phyloP scores from a whole-genome alignment of 83 land plant species.

The Thuja plicata region DNA sequence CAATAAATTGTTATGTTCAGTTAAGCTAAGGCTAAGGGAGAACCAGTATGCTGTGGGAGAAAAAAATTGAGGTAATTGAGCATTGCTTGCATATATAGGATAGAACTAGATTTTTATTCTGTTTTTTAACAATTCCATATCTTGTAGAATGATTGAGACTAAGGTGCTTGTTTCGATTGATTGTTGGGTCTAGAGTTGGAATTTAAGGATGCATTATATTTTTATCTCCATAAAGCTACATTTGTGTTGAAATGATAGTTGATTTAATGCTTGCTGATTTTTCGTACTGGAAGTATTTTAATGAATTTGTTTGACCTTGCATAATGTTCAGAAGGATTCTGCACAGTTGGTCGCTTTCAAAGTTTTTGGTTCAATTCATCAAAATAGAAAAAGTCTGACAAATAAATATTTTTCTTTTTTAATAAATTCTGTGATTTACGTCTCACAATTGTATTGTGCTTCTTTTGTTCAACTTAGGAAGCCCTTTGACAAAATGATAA shows the following conservation, averaged over 20 bases:
- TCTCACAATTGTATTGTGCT: neutral
- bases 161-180: neutral
- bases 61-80: neutral
- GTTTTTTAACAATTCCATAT: neutral
- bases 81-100: neutral
- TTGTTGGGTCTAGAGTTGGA: neutral
- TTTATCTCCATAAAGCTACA: neutral
- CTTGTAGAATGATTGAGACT: neutral
- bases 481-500: neutral
- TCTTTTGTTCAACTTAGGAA: neutral
- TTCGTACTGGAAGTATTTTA: neutral
- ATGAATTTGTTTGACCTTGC: neutral
- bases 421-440: neutral
- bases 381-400: neutral
- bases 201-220: neutral
- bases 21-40: neutral
- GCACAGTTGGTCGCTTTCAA: neutral
- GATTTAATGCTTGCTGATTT: neutral
- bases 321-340: too few relatives aligned
- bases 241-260: neutral
- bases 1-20: neutral
- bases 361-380: neutral
- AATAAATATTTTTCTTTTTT: neutral
- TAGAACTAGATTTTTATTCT: neutral
- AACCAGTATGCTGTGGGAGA: neutral